Evolutionary conservation across 768 basidiomycete species (phyloP).

Genomic region (Cystofilobasidium ferigula): DNA sequence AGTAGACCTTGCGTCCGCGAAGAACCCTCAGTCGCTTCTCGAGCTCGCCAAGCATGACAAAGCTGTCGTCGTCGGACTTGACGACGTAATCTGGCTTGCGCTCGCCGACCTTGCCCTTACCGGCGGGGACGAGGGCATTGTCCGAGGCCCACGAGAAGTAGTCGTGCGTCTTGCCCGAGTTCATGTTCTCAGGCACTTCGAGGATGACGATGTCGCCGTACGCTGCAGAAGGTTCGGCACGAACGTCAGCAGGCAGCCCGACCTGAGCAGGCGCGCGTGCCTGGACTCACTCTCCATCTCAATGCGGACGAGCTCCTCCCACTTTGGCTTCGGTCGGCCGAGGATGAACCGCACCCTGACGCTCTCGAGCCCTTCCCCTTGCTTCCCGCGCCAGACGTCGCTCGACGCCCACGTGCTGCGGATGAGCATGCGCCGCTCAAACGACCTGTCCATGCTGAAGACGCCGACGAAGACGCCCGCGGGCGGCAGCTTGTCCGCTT

Average conservation of each 20-base stretch:
- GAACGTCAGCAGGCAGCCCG: not conserved
- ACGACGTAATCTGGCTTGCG: conserved; percentile 81
- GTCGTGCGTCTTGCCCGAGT: conserved; percentile 78
- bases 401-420: conserved; percentile 84
- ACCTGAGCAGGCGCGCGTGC: too few species aligned
- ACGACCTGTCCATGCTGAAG: conserved; percentile 73
- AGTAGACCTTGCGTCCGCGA: conserved; percentile 46
- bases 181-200: conserved; percentile 87
- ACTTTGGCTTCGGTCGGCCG: conserved; percentile 67
- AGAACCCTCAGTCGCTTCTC: conserved; percentile 77
- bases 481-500: conserved; percentile 61
- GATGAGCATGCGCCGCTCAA: conserved; percentile 75
- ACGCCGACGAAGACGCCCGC: conserved; percentile 80
- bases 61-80: conserved; percentile 91
- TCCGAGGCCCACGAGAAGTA: conserved; percentile 89
- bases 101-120: conserved; percentile 43
- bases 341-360: conserved; percentile 81
- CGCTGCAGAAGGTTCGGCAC: conserved; percentile 26
- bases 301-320: conserved; percentile 64
- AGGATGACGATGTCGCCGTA: conserved; percentile 46
- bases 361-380: conserved; percentile 52
- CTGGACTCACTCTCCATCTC: conserved; percentile 79
- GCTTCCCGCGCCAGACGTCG: conserved; percentile 54
- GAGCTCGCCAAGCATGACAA: conserved; percentile 86
- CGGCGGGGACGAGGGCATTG: conserved; percentile 78